Evolutionary conservation across 352 stramenopile genomes (phyloP).

Genomic region (Globisporangium solare): DNA sequence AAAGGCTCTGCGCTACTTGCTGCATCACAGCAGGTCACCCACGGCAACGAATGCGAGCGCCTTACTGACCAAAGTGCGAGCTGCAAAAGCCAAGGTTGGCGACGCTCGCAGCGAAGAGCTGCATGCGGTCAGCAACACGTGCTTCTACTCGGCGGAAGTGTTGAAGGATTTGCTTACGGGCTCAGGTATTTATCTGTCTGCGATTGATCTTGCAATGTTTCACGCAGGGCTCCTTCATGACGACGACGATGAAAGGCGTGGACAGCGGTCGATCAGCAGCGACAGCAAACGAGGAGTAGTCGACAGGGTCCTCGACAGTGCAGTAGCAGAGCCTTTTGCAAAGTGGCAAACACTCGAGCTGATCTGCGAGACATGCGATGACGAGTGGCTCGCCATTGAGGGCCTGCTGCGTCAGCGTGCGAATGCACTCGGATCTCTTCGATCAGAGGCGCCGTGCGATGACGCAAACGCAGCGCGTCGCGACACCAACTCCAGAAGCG

Average conservation of each 20-base stretch:
- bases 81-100: background rate
- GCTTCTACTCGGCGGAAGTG: background rate
- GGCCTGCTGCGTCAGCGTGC: slow-evolving; percentile 3
- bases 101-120: too few relatives aligned
- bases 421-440: background rate
- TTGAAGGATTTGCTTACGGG: background rate
- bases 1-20: slow-evolving; percentile 4
- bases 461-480: too few relatives aligned
- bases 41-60: background rate
- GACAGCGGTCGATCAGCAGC: background rate
- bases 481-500: background rate
- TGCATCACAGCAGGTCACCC: slow-evolving; percentile 4
- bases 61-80: background rate
- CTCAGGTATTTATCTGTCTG: background rate
- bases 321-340: background rate
- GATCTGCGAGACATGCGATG: slow-evolving; percentile 12
- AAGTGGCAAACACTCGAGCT: slow-evolving; percentile 2
- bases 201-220: slow-evolving; percentile 9
- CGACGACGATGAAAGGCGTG: background rate
- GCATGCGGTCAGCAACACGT: too few relatives aligned
- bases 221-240: slow-evolving; percentile 10
- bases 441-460: background rate
- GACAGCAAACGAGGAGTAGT: background rate
- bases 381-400: slow-evolving; percentile 14
- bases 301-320: background rate